phyloP scores from a whole-genome alignment of 345 rosid genomes.

The Murraya paniculata region DNA sequence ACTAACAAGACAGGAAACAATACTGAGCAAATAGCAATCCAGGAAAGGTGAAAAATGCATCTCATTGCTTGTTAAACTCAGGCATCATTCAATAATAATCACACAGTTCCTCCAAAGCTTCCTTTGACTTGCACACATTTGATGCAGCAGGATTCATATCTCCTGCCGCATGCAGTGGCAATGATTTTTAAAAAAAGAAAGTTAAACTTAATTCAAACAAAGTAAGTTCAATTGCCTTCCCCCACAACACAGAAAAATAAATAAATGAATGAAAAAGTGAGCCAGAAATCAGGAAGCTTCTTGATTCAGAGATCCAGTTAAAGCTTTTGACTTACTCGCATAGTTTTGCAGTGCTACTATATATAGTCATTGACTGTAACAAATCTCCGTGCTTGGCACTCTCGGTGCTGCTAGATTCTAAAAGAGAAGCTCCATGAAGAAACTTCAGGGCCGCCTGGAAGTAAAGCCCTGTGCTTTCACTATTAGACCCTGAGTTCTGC shows the following conservation, averaged over 20 bases:
- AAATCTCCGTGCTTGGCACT: slow-evolving; percentile 69
- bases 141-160: slow-evolving; percentile 1
- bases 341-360: slow-evolving; percentile 84
- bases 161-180: neutral
- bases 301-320: slow-evolving; percentile 2
- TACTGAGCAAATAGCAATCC: neutral
- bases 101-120: neutral
- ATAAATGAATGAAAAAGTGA: neutral
- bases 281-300: neutral
- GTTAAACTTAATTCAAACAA: neutral
- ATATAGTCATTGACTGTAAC: slow-evolving; percentile 58
- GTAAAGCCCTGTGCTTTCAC: slow-evolving; percentile 74
- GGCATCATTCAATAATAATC: slow-evolving; percentile 4
- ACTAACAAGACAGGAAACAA: neutral
- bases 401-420: slow-evolving; percentile 67
- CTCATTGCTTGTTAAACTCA: neutral
- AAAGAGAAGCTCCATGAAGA: slow-evolving; percentile 77
- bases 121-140: neutral
- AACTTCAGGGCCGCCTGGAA: slow-evolving; percentile 96
- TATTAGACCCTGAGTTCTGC: slow-evolving; percentile 60
- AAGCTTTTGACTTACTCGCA: slow-evolving; percentile 73
- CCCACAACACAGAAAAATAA: neutral
- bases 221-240: neutral
- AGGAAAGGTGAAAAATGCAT: neutral
- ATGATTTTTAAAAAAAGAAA: neutral